Evolutionary conservation across 257 asterid genomes (phyloP), one percentile per base, ranked within the genome.

Genomic region (Parsonsia alboflavescens): DNA sequence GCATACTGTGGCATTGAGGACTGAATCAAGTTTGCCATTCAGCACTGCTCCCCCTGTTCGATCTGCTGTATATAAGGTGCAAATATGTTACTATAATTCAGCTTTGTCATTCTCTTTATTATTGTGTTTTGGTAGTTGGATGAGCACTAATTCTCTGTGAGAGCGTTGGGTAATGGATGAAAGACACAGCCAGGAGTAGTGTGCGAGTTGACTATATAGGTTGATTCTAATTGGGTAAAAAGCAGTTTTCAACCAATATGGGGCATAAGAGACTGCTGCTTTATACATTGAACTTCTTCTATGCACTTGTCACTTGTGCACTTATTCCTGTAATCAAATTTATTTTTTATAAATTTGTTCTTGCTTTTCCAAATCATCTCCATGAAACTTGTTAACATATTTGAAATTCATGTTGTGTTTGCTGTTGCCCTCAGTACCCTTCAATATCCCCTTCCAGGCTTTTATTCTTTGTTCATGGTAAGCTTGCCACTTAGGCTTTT

Each of bases 1-100:
- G 99, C 99, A 94, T 81, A 84, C 86, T 26, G 99, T 94, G 78
- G 96, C 99, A 57, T 80, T 88, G 87, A 88, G 97, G 87, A 92
- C 97, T 2, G 98, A 90, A 82, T 83, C 91, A 71, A 85, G 85
- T 80, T 77, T 89, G 67, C 85, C 84, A 24, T 54, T 70, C 66
- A 80, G 76, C 68, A 77, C 76, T 48, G 65, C 76, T 78, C 77
- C 86, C 73, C 85, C 82, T 19, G 86, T 78, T 75, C 87, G 81
- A 79, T 79, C 85, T 65, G 76, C 80, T 64, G 71, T 69, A 46
- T 78, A 82, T 78, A 88, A 88, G 98, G 99, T 95, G 84, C 24
- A 75, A 73, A 66, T 68, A 36, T 49, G 17, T 57, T 65, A 59
- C 17, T 33, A 0, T 53, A 15, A 24, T 56, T 26, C 54, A 22